These are phyloP conservation scores for Penicillium malachiteum DNA, from an alignment of 495 filamentous ascomycete genomes.

Conservation along the genomic window DNA sequence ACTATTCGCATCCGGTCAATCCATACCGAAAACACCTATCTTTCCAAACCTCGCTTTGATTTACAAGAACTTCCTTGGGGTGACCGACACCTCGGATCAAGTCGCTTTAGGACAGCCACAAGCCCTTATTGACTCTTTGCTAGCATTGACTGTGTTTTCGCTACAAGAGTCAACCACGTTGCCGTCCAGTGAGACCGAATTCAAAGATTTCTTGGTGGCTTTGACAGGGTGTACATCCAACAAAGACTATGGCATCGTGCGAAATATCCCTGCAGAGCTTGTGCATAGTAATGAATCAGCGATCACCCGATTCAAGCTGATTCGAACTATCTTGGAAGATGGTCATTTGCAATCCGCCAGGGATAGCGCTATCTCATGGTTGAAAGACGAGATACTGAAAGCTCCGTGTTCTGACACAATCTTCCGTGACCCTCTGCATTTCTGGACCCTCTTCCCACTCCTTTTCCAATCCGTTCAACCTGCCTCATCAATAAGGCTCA, in stretches of 20 bases:
- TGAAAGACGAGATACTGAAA: slow-evolving; percentile 76
- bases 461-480: slow-evolving; percentile 30
- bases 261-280: slow-evolving; percentile 67
- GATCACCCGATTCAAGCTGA: slow-evolving; percentile 67
- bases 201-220: slow-evolving; percentile 50
- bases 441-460: slow-evolving; percentile 51
- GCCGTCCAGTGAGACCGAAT: slow-evolving; percentile 31
- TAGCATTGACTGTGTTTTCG: slow-evolving; percentile 35
- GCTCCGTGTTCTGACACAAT: slow-evolving; percentile 21
- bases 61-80: slow-evolving; percentile 58
- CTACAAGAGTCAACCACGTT: slow-evolving; percentile 22
- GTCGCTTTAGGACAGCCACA: slow-evolving; percentile 43
- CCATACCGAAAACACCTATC: slow-evolving; percentile 43
- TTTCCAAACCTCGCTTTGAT: slow-evolving; percentile 65
- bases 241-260: slow-evolving; percentile 69
- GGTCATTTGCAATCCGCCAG: slow-evolving; percentile 70
- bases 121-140: slow-evolving; percentile 40
- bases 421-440: slow-evolving; percentile 40
- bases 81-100: slow-evolving; percentile 40
- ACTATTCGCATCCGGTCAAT: slow-evolving; percentile 33
- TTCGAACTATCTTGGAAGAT: slow-evolving; percentile 78
- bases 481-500: slow-evolving; percentile 29
- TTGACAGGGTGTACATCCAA: slow-evolving; percentile 67
- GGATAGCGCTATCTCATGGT: slow-evolving; percentile 79
- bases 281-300: slow-evolving; percentile 76